Evolutionary conservation across 192 early-diverging fungal genomes (phyloP).

Genomic region (Diversispora eburnea): DNA sequence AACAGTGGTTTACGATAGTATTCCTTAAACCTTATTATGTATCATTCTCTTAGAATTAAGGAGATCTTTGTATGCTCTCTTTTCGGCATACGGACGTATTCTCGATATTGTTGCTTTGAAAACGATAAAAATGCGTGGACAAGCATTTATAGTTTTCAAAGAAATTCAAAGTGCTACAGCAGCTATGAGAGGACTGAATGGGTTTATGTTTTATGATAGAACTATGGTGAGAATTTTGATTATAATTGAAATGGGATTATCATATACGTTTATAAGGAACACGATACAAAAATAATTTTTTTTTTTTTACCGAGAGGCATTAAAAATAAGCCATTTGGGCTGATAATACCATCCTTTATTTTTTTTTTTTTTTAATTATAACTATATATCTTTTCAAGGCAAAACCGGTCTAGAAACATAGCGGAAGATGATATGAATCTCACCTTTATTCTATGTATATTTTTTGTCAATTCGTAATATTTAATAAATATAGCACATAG

Average conservation of each 20-base stretch:
- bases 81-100: slow-evolving; percentile 82
- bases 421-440: not conserved
- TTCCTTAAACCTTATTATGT: not conserved
- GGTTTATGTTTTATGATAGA: slow-evolving; percentile 80
- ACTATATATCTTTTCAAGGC: not conserved
- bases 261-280: too few relatives aligned
- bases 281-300: not conserved
- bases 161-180: slow-evolving; percentile 82
- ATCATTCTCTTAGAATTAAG: slow-evolving; percentile 53
- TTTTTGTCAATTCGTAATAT: not conserved
- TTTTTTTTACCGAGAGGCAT: not conserved
- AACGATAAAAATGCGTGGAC: slow-evolving; percentile 82
- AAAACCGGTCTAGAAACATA: too few relatives aligned
- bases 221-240: slow-evolving; percentile 59
- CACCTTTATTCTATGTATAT: not conserved
- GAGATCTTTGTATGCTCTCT: slow-evolving; percentile 73
- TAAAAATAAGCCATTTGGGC: not conserved
- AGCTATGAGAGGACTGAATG: slow-evolving; percentile 83
- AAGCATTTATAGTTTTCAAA: slow-evolving; percentile 89
- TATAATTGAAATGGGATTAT: not conserved
- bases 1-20: not conserved
- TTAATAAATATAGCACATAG: slow-evolving; percentile 51
- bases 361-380: not conserved
- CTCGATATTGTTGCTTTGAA: slow-evolving; percentile 83
- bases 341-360: slow-evolving; percentile 27